Base-by-base conservation (phyloP, 2,329 filamentous ascomycete species). In the Dothidotthia symphoricarpi region DNA sequence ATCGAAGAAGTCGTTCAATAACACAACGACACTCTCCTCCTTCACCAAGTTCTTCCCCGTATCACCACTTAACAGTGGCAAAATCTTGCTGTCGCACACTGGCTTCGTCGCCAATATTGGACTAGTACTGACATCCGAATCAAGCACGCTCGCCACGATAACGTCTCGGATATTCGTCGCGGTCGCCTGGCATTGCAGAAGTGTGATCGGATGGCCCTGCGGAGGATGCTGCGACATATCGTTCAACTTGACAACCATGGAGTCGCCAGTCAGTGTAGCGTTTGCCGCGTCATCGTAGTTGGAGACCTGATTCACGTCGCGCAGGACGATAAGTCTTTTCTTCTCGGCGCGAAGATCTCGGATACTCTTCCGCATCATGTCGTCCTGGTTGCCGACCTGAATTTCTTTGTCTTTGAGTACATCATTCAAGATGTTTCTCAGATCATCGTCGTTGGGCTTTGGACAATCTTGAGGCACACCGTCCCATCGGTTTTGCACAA, bases 1-100 rank as follows among this genome's bases (percentile, higher is more conserved):
- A 47, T 76, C 73, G 30, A 76, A 66, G 44, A 75, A 77, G 41
- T 77, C 75, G 59, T 77, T 76, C 41, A 63, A 11, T 61, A 76
- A 65, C 13, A 74, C 57, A 3, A 75, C 70, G 1, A 76, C 64
- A 3, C 70, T 53, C 31, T 69, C 57, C n/a, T 70, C 66, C 9
- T 53, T 45, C 30, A 54, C 56, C 37, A 75, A 63, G n/a, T 56
- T 54, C 28, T 49, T 57, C 13, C 68, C 51, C 1, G 61, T 64
- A 38, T 76, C 71, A 4, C 67, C 62, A 31, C 62, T 58, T 39
- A 75, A 61, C 67, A 75, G 68, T 6, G 73, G 72, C 51, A 76
- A 45, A 4, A 72, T 73, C 61, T 74, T 72, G n/a, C 47, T 44
- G 55, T 75, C 73, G 44, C 70, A 73, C 17, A 71, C 60, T 2